These are phyloP conservation scores for Boletus speciosus DNA, from an alignment of 768 basidiomycete species.

Conservation along the genomic window DNA sequence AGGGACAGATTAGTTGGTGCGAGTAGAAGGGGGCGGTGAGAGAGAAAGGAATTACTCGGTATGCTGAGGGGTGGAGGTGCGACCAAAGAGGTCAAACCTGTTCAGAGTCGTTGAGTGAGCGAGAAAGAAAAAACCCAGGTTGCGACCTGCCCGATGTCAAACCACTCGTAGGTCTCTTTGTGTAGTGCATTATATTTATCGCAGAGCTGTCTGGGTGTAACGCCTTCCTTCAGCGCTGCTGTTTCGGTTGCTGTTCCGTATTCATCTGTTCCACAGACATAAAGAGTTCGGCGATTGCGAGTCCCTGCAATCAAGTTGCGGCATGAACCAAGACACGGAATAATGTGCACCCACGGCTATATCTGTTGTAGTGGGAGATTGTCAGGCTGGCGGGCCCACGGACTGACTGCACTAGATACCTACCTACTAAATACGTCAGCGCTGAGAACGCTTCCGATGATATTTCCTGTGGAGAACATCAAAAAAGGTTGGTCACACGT, in stretches of 20 bases:
- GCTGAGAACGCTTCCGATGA: constrained; percentile 93
- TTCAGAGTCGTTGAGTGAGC: neutral
- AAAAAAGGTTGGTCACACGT: constrained; percentile 8
- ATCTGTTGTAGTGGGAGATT: constrained; percentile 35
- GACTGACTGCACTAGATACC: constrained; percentile 26
- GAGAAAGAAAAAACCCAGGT: neutral
- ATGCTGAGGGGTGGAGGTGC: constrained; percentile 87
- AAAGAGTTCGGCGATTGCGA: constrained; percentile 84
- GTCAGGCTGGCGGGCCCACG: constrained; percentile 3
- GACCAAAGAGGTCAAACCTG: constrained; percentile 94
- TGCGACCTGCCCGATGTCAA: constrained; percentile 76
- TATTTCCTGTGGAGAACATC: constrained; percentile 53
- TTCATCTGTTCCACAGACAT: constrained; percentile 97
- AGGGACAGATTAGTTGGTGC: neutral
- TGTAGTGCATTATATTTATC: constrained; percentile 90
- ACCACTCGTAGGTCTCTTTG: constrained; percentile 94
- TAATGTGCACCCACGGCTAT: constrained; percentile 48
- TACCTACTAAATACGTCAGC: constrained; percentile 96
- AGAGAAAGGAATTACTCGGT: constrained; percentile 59
- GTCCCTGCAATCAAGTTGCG: constrained; percentile 39
- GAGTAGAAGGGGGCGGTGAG: neutral
- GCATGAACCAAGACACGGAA: neutral
- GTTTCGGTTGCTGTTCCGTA: constrained; percentile 99
- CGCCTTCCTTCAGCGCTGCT: constrained; percentile 84
- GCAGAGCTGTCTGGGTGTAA: constrained; percentile 77